Base-by-base conservation (phyloP, 148 eudicot genomes). In the Rhododendron ovatum region DNA sequence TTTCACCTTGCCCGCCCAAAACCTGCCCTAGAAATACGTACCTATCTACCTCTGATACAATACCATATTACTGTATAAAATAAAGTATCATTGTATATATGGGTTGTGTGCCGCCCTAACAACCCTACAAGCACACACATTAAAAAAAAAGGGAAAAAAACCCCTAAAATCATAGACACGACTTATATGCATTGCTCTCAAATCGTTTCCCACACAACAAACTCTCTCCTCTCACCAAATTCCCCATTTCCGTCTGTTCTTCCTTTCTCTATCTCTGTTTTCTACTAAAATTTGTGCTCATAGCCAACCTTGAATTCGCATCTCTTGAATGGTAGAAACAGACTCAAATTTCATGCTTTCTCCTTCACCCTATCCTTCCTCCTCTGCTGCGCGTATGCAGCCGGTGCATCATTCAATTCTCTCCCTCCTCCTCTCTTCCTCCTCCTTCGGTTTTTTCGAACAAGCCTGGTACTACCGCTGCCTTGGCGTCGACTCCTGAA, bases 401-500 rank as follows among this genome's bases (percentile, higher is more conserved):
- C 55, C 57, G 39, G 85, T 26, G 85, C 76, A 83, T 78, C 81
- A 45, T 45, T 81, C 69, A 17, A 61, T 82, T 24, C 74, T 41
- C 37, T 55, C 78, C 14, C 76, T 59, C 80, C 41, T 53, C 83
- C 82, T 22, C 87, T 43, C 81, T 50, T 61, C 84, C 5, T 90
- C 90, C 22, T 90, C 93, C 75, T 91, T 93, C 75, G 91, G 91
- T 18, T 91, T 91, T 41, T 89, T 90, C 84, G 91, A 90, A 87
- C 86, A 91, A 87, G 92, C 92, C 89, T 91, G 95, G 93, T 93
- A 92, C 89, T 89, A 87, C 86, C 93, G 92, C 91, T 92, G 92
- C 93, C 87, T 90, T 2, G 89, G 90, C 78, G 73, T 90, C 43
- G 91, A 88, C 85, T 90, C 89, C 6, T 88, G 82, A 65, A n/a